Base-by-base conservation (phyloP, 108 stramenopile species). In the Skeletonema costatum region DNA sequence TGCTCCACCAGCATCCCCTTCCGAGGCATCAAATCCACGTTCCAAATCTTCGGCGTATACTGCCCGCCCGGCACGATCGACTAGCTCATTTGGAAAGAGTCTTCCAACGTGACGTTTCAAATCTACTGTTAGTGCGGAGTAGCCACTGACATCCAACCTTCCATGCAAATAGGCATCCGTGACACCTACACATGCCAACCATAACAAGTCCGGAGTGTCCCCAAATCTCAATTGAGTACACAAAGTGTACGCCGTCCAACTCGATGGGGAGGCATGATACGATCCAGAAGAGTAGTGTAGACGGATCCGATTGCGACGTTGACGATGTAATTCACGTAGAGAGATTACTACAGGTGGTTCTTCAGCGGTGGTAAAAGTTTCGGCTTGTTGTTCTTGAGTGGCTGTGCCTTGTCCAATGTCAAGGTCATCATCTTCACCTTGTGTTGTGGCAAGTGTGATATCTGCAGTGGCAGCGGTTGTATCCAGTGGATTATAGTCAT, bases 171-270 rank as follows among this genome's bases (percentile, higher is more conserved):
- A 92, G 21, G 92, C 88, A 76, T 91, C 93, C 41, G 93, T 90
- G 12, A 93, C 89, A 0, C 95, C 95, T 3, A 93, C 92, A 61
- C 90, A 89, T 32, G 93, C 93, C 35, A 93, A 70, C 95, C 95
- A 96, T 11, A 96, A 74, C 50, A 96, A 60, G 64, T 91, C 90
- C 5, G 87, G 85, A 13, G 76, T 51, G 39, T 88, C 82, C 11
- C 85, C 88, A 72, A 89, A 93, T 11, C 95, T 88, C 30, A 87
- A 62, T 71, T 92, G 92, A 9, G 84, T 50, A 3, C 82, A 80
- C 16, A 92, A 68, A 32, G 80, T 83, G 76, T 90, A 94, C 0
- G 92, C 86, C 46, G 89, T 83, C 70, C 79, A 96, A 13, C 89
- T 56, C 9, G 86, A 82, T 9, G 95, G 95, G 17, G 90, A 86